Conservation (phyloP, 352 stramenopile species). For the Globisporangium alternatum region DNA sequence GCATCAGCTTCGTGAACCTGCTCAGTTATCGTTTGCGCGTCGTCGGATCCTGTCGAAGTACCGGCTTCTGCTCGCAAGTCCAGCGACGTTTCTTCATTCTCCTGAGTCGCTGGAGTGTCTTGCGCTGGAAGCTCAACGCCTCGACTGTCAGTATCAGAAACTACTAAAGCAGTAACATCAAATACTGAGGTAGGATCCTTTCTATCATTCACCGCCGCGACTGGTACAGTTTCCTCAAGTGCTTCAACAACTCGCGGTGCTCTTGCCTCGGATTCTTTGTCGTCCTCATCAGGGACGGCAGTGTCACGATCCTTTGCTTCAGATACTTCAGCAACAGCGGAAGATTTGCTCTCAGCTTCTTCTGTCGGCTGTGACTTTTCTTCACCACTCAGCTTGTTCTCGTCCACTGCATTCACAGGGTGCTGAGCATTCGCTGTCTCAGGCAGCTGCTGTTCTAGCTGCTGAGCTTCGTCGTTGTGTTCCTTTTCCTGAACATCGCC, state of each 20-base stretch:
- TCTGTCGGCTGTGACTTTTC: neutral
- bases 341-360: neutral
- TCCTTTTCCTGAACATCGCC: neutral
- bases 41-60: neutral
- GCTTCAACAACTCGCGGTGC: neutral
- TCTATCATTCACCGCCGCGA: neutral
- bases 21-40: neutral
- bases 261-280: neutral
- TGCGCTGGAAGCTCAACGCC: neutral
- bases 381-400: neutral
- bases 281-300: neutral
- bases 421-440: neutral
- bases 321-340: neutral
- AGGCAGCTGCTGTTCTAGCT: neutral
- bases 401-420: neutral
- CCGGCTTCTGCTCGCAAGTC: neutral
- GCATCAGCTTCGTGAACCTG: neutral
- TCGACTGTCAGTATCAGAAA: neutral
- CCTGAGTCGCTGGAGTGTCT: neutral
- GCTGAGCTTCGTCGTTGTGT: neutral
- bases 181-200: neutral
- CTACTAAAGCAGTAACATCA: neutral
- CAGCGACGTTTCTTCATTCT: neutral
- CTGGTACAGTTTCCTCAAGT: neutral
- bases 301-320: neutral